These are phyloP conservation scores for Sarocladiaceae sp. DNA, from an alignment of 2,329 filamentous ascomycete genomes.

Conservation along the genomic window DNA sequence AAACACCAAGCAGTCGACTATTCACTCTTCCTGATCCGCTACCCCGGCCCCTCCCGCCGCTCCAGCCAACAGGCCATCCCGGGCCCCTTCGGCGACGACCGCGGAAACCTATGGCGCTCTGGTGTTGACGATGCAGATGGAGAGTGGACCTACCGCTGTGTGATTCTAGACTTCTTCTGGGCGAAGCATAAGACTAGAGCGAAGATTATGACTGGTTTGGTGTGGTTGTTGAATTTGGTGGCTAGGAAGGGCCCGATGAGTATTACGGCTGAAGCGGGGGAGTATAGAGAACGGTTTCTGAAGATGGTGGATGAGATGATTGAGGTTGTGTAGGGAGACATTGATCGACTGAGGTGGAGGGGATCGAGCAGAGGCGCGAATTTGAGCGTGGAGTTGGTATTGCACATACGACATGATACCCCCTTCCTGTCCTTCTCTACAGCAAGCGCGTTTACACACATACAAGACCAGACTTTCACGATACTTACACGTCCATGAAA, in stretches of 20 bases:
- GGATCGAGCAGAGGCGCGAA: no score
- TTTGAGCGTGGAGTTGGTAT: neutral
- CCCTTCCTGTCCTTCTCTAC: neutral
- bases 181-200: slow-evolving; percentile 67
- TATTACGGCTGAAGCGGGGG: slow-evolving; percentile 64
- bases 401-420: neutral
- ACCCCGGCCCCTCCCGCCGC: slow-evolving; percentile 17
- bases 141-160: slow-evolving; percentile 62
- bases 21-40: slow-evolving; percentile 65
- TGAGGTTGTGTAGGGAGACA: slow-evolving; percentile 26
- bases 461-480: neutral
- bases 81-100: slow-evolving; percentile 16
- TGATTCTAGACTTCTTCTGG: slow-evolving; percentile 76
- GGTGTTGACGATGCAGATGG: slow-evolving; percentile 59
- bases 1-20: slow-evolving; percentile 68
- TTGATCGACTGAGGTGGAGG: no score
- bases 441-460: no score
- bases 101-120: slow-evolving; percentile 47
- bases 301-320: slow-evolving; percentile 43
- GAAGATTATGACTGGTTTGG: slow-evolving; percentile 59
- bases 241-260: slow-evolving; percentile 67
- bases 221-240: slow-evolving; percentile 60
- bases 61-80: slow-evolving; percentile 31
- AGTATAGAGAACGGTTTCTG: slow-evolving; percentile 57
- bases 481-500: neutral